Evolutionary conservation across 345 rosid genomes (phyloP).

Genomic region (Lepidium africanum): DNA sequence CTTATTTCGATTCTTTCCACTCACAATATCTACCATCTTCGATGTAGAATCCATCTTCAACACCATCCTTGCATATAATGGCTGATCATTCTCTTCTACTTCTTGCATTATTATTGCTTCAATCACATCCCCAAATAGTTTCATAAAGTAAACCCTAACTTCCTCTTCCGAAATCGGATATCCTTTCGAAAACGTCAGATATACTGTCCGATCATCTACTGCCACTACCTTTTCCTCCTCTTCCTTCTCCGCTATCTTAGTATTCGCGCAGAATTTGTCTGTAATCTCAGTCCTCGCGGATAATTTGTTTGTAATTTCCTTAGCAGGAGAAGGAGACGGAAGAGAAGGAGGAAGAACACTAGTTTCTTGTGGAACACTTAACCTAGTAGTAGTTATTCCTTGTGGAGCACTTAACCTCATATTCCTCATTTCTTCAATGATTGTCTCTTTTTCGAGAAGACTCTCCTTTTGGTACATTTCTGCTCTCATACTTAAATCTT

Average conservation of each 20-base stretch:
- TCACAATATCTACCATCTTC: constrained; percentile 26
- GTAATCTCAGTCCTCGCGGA: neutral
- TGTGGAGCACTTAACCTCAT: neutral
- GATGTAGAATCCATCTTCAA: neutral
- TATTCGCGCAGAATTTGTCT: too few relatives aligned
- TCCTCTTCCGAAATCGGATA: constrained; percentile 50
- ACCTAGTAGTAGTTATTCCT: too few relatives aligned
- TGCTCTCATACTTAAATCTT: constrained; percentile 23
- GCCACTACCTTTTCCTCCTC: neutral
- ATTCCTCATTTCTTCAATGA: neutral
- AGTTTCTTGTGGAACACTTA: neutral
- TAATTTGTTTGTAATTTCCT: neutral
- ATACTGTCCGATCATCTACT: constrained; percentile 46
- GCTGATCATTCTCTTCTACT: constrained; percentile 29
- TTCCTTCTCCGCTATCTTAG: neutral
- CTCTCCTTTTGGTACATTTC: neutral
- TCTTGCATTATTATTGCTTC: constrained; percentile 49
- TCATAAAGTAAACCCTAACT: constrained; percentile 38
- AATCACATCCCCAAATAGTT: constrained; percentile 42
- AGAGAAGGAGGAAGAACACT: neutral
- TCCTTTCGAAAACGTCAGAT: constrained; percentile 65
- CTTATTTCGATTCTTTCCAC: constrained; percentile 32
- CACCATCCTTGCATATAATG: constrained; percentile 46
- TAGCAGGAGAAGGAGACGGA: neutral
- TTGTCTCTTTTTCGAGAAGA: neutral